phyloP scores from a whole-genome alignment of 176 grass and related monocot genomes.

The Cenchrus americanus region DNA sequence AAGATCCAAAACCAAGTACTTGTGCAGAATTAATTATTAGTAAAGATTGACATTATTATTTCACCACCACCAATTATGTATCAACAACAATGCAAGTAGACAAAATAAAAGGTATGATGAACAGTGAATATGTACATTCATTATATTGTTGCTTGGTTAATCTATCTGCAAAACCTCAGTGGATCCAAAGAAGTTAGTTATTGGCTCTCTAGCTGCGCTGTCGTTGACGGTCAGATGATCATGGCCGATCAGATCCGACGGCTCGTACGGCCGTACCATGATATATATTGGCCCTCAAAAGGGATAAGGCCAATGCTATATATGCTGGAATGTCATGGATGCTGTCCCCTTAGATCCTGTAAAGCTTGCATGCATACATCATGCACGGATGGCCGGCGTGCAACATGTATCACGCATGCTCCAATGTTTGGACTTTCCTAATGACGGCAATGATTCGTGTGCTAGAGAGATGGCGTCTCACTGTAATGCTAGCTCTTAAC shows the following conservation, averaged over 20 bases:
- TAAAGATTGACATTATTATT: too few species aligned
- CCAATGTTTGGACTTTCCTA: not conserved
- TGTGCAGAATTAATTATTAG: not conserved
- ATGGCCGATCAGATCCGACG: not conserved
- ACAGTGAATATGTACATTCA: too few species aligned
- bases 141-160: not conserved
- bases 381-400: constrained; percentile 4
- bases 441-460: constrained; percentile 18
- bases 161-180: not conserved
- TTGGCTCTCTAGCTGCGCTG: not conserved
- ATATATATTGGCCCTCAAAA: not conserved
- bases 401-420: not conserved
- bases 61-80: not conserved
- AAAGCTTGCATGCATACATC: constrained; percentile 5
- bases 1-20: constrained; percentile 34
- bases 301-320: constrained; percentile 24
- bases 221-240: not conserved
- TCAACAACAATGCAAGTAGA: too few species aligned
- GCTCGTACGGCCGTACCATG: not conserved
- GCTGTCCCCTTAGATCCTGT: constrained; percentile 12
- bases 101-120: too few species aligned
- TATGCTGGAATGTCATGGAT: constrained; percentile 26
- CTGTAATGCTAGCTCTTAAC: not conserved
- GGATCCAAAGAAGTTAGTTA: not conserved
- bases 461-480: not conserved